Percentiles rank a stretch among this genome's conserved stretches.
phyloP scores from a whole-genome alignment of 345 rosid species.

The Rhizophora apiculata region DNA sequence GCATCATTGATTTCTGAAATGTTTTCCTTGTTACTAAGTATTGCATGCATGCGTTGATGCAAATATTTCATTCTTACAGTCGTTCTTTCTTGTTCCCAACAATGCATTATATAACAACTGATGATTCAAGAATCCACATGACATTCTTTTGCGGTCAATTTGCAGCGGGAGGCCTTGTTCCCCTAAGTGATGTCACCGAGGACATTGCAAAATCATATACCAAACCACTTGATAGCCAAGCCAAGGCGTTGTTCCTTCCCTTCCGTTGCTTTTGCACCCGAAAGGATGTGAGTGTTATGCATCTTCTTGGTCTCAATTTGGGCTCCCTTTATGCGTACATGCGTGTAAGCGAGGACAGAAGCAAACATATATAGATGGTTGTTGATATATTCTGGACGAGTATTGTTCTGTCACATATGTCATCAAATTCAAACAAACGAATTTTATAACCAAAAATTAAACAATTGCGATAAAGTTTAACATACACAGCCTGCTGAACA shows the following conservation, averaged over 20 bases:
- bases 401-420: neutral
- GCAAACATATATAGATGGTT: neutral
- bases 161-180: slow-evolving; percentile 43
- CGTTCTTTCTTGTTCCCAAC: too few relatives aligned
- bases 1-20: too few relatives aligned
- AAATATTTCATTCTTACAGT: too few relatives aligned
- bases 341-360: neutral
- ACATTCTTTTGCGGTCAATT: neutral
- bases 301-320: too few relatives aligned
- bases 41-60: too few relatives aligned
- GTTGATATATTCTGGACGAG: neutral
- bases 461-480: too few relatives aligned
- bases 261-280: slow-evolving; percentile 81
- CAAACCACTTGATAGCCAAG: slow-evolving; percentile 33
- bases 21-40: too few relatives aligned
- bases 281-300: slow-evolving; percentile 51
- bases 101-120: too few relatives aligned
- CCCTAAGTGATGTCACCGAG: slow-evolving; percentile 25
- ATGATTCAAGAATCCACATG: neutral
- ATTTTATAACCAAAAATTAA: too few relatives aligned
- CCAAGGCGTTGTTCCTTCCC: slow-evolving; percentile 65
- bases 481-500: too few relatives aligned
- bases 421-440: too few relatives aligned
- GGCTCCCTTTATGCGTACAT: neutral
- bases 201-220: slow-evolving; percentile 25